A percentile compares a stretch with the other conserved stretches of the same genome.
Conservation (phyloP, 2,329 filamentous ascomycete species). For the Talaromyces sp. region DNA sequence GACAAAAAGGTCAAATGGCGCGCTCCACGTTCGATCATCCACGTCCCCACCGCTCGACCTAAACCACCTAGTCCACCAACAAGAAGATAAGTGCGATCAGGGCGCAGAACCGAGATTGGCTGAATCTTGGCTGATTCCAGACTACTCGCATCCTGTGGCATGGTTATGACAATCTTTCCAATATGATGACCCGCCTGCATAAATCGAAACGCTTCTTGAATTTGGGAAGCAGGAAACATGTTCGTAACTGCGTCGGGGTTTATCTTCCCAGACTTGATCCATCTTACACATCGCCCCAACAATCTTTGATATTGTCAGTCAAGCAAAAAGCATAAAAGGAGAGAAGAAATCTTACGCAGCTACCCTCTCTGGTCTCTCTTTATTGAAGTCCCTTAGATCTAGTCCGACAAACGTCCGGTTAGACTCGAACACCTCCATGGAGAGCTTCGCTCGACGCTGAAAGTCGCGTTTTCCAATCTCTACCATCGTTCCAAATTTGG, state of each 20-base stretch:
- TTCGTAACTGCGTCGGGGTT: neutral
- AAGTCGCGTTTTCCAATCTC: conserved; percentile 3
- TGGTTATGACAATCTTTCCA: neutral
- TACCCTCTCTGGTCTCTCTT: no score
- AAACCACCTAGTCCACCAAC: conserved; percentile 8
- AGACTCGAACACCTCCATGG: neutral
- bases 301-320: no score
- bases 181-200: neutral
- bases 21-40: conserved; percentile 6
- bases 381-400: neutral
- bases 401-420: neutral
- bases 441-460: neutral
- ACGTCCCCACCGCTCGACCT: neutral
- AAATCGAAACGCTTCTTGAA: neutral
- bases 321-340: no score
- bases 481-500: neutral
- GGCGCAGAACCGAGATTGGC: neutral
- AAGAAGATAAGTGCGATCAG: neutral
- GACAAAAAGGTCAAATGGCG: neutral
- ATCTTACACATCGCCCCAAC: no score
- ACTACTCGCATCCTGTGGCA: neutral
- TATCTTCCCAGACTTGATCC: neutral
- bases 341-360: no score
- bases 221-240: neutral
- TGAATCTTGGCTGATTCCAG: neutral